These are phyloP conservation scores for Pyrenophora tritici-repentis DNA, from an alignment of 2,329 filamentous ascomycete species.

Conservation along the genomic window DNA sequence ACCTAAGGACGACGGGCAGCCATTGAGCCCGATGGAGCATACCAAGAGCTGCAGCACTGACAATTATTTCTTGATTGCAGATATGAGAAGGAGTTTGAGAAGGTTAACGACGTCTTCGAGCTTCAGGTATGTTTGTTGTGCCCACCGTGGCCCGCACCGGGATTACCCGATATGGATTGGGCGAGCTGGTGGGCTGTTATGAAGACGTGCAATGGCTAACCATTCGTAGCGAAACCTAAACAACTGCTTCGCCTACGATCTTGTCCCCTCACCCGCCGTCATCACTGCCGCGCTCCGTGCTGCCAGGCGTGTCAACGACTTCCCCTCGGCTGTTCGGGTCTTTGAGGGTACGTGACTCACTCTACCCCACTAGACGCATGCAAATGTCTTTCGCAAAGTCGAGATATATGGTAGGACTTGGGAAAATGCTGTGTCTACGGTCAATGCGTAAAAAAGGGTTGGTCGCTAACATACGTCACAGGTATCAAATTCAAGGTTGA, in stretches of 20 bases:
- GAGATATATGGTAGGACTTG: background rate
- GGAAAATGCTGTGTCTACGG: background rate
- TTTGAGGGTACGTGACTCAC: slow-evolving; percentile 79
- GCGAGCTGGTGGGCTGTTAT: slow-evolving; percentile 1
- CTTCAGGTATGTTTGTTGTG: slow-evolving; percentile 75
- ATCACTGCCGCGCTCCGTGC: slow-evolving; percentile 90
- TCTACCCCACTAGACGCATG: background rate
- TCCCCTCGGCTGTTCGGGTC: slow-evolving; percentile 94
- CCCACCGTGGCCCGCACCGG: slow-evolving; percentile 14
- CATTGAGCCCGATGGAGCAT: slow-evolving; percentile 37
- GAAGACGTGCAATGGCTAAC: slow-evolving; percentile 22
- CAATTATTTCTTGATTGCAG: slow-evolving; percentile 56
- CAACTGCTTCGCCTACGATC: slow-evolving; percentile 99
- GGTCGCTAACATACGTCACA: slow-evolving; percentile 50
- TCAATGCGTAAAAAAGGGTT: slow-evolving; percentile 10
- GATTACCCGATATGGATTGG: slow-evolving; percentile 20
- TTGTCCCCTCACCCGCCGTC: slow-evolving; percentile 92
- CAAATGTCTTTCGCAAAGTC: background rate
- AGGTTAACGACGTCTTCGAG: slow-evolving; percentile 98
- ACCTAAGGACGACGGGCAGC: slow-evolving; percentile 23
- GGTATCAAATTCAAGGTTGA: slow-evolving; percentile 99
- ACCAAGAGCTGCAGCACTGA: slow-evolving; percentile 32
- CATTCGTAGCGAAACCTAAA: slow-evolving; percentile 81
- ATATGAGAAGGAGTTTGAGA: slow-evolving; percentile 99
- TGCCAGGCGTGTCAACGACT: slow-evolving; percentile 96